Evolutionary conservation across 1,139 yeast genomes (phyloP).

Genomic region (Kurtzmaniella quercitrusa): DNA sequence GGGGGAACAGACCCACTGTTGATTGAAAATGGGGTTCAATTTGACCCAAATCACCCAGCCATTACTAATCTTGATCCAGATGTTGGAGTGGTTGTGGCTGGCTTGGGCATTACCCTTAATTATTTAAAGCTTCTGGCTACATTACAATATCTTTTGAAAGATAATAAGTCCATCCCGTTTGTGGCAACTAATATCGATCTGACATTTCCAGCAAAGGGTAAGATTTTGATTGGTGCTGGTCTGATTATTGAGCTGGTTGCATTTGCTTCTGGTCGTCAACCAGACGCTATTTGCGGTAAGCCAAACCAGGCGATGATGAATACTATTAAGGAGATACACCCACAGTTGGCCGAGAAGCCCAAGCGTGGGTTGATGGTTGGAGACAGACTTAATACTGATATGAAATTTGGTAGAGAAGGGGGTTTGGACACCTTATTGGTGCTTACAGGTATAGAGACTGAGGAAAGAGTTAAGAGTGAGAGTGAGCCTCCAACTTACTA

Average conservation of each 20-base stretch:
- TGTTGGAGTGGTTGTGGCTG: slow-evolving; percentile 89
- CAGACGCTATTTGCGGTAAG: slow-evolving; percentile 76
- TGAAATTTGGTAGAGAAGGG: slow-evolving; percentile 84
- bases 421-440: slow-evolving; percentile 82
- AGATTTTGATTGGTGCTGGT: slow-evolving; percentile 91
- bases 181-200: slow-evolving; percentile 96
- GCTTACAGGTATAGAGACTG: slow-evolving; percentile 85
- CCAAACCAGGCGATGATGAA: slow-evolving; percentile 90
- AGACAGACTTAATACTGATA: slow-evolving; percentile 91
- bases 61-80: slow-evolving; percentile 52
- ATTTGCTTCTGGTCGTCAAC: slow-evolving; percentile 67
- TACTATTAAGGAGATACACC: slow-evolving; percentile 70
- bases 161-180: slow-evolving; percentile 64
- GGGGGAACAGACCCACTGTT: slow-evolving; percentile 39
- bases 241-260: slow-evolving; percentile 81
- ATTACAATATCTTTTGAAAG: slow-evolving; percentile 64
- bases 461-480: slow-evolving; percentile 45
- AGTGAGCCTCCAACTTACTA: slow-evolving; percentile 61
- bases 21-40: slow-evolving; percentile 25
- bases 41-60: slow-evolving; percentile 29
- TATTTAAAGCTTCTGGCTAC: slow-evolving; percentile 81
- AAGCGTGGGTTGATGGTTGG: slow-evolving; percentile 85
- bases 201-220: slow-evolving; percentile 87
- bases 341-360: slow-evolving; percentile 46
- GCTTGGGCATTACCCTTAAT: slow-evolving; percentile 71